These are phyloP conservation scores for Alternaria sp. DNA, from an alignment of 2,329 filamentous ascomycete genomes.

Conservation along the genomic window DNA sequence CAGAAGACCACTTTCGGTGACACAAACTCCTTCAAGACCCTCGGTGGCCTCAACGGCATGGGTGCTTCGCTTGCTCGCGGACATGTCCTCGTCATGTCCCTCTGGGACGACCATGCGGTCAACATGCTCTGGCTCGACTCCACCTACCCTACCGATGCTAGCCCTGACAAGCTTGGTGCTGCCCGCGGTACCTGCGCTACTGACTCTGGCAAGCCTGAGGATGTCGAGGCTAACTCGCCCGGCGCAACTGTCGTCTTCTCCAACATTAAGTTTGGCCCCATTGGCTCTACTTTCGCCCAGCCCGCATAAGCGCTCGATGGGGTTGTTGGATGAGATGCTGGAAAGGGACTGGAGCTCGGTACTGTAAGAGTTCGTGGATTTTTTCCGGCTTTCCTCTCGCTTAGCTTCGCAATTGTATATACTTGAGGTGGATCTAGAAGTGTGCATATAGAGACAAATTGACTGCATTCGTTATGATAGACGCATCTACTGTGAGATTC, in stretches of 20 bases:
- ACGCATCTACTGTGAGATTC: not conserved
- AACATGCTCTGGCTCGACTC: slow-evolving; percentile 80
- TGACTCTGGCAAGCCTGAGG: slow-evolving; percentile 45
- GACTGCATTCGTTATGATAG: not conserved
- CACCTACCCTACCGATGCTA: slow-evolving; percentile 60
- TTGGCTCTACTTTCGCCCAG: slow-evolving; percentile 48
- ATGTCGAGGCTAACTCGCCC: slow-evolving; percentile 45
- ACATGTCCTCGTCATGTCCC: slow-evolving; percentile 69
- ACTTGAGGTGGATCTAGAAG: slow-evolving; percentile 15
- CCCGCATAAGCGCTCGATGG: slow-evolving; percentile 28
- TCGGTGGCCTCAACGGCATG: slow-evolving; percentile 65
- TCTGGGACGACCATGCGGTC: slow-evolving; percentile 69
- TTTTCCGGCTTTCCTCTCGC: slow-evolving; percentile 7
- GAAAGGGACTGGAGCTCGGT: not conserved
- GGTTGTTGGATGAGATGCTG: not conserved
- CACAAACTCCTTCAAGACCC: slow-evolving; percentile 57
- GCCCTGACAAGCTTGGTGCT: slow-evolving; percentile 40
- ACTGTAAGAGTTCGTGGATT: not conserved
- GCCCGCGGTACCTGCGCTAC: slow-evolving; percentile 47
- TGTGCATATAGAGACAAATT: slow-evolving; percentile 16
- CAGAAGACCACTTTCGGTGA: slow-evolving; percentile 65
- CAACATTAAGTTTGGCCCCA: slow-evolving; percentile 51
- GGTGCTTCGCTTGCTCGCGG: slow-evolving; percentile 60
- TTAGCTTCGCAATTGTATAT: slow-evolving; percentile 17
- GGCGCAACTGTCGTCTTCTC: slow-evolving; percentile 46